A percentile compares a stretch with the other conserved stretches of the same genome.
phyloP scores from a whole-genome alignment of 2,329 filamentous ascomycete genomes.

The Calonectria naviculata region DNA sequence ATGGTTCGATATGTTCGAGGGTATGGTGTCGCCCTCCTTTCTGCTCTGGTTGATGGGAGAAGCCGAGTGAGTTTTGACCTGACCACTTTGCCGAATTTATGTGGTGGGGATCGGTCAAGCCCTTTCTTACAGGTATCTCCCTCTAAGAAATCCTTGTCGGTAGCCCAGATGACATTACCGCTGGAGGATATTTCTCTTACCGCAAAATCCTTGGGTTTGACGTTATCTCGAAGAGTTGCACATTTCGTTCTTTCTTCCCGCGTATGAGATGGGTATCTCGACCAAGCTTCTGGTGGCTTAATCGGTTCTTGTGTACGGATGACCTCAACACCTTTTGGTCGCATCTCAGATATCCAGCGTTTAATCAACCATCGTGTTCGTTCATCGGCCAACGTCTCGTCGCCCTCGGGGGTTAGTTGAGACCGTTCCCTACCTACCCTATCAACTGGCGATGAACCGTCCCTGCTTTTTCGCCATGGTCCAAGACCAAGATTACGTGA shows the following conservation, averaged over 20 bases:
- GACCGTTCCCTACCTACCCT: slow-evolving; percentile 14
- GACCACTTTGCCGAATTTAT: slow-evolving; percentile 43
- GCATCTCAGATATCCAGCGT: slow-evolving; percentile 33
- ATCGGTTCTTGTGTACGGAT: background rate
- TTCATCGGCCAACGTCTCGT: slow-evolving; percentile 19
- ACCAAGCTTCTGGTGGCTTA: slow-evolving; percentile 46
- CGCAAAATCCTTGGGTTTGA: slow-evolving; percentile 45
- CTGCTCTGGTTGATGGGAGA: slow-evolving; percentile 1
- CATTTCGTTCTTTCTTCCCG: slow-evolving; percentile 41
- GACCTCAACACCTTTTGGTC: background rate
- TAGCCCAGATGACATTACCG: slow-evolving; percentile 39
- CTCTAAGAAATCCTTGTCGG: slow-evolving; percentile 32
- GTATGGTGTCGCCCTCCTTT: background rate
- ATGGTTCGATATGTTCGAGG: background rate
- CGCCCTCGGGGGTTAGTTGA: slow-evolving; percentile 24
- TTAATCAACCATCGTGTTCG: slow-evolving; percentile 32
- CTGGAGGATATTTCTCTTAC: slow-evolving; percentile 30
- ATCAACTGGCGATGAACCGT: slow-evolving; percentile 3
- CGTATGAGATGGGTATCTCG: slow-evolving; percentile 46
- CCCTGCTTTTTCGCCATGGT: background rate
- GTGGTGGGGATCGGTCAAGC: slow-evolving; percentile 40
- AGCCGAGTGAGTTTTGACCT: slow-evolving; percentile 30
- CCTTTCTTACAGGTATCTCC: slow-evolving; percentile 9
- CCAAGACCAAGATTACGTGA: slow-evolving; percentile 1
- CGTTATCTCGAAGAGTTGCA: slow-evolving; percentile 35